Evolutionary conservation across 164 flowering plant species (phyloP).

Genomic region (Piper betle): DNA sequence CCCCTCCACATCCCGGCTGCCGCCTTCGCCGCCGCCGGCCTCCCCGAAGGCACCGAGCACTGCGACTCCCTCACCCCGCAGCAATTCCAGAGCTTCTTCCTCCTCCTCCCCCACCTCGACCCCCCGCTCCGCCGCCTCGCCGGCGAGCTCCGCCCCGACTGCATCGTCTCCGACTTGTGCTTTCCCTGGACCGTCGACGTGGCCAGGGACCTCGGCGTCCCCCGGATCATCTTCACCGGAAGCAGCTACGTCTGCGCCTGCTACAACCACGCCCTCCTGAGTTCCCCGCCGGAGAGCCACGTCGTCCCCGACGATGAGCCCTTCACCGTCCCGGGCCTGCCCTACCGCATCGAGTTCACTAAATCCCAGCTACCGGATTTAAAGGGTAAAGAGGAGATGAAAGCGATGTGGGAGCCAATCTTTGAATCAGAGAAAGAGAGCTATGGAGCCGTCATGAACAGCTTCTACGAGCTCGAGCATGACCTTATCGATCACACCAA

Average conservation of each 20-base stretch:
- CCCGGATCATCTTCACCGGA: conserved; percentile 25
- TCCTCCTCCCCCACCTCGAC: conserved; percentile 36
- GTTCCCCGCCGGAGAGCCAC: conserved; percentile 13
- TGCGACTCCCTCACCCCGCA: conserved; percentile 29
- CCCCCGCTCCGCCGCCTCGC: conserved; percentile 20
- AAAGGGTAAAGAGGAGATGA: not conserved
- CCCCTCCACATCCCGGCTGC: conserved; percentile 10
- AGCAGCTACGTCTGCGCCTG: conserved; percentile 20
- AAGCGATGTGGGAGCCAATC: not conserved
- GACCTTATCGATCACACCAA: not conserved
- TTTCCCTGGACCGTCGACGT: conserved; percentile 23
- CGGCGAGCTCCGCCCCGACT: conserved; percentile 17
- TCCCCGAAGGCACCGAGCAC: conserved; percentile 36
- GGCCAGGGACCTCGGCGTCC: conserved; percentile 14
- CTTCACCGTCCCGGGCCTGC: conserved; percentile 27
- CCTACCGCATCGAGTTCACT: conserved; percentile 10
- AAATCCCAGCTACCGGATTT: conserved; percentile 1
- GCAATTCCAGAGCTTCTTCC: conserved; percentile 29
- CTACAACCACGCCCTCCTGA: conserved; percentile 6
- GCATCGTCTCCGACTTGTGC: conserved; percentile 28
- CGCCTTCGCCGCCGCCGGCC: conserved; percentile 23
- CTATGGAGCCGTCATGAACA: conserved; percentile 1
- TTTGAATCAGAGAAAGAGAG: not conserved
- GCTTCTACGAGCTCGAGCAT: not conserved
- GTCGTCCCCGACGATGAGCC: conserved; percentile 21